Percentiles rank a stretch among this genome's conserved stretches.
These are phyloP conservation scores for Plasmodium vinckei DNA, from an alignment of 169 alveolate genomes.

Conservation along the genomic window DNA sequence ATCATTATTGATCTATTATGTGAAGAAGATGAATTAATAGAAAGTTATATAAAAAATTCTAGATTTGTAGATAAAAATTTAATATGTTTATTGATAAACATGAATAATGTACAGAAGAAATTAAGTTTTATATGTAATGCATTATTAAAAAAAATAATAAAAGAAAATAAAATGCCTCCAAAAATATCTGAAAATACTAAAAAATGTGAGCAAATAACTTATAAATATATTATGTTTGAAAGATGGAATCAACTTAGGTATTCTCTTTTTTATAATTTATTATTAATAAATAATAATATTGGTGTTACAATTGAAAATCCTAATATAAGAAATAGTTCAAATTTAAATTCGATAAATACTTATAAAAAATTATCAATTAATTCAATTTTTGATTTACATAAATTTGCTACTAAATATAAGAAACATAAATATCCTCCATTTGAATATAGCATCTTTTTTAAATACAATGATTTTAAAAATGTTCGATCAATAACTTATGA, in stretches of 20 bases:
- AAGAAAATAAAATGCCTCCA: constrained; percentile 45
- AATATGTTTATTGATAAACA: constrained; percentile 20
- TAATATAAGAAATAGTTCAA: background rate
- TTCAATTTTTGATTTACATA: constrained; percentile 55
- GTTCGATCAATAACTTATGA: background rate
- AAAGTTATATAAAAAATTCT: constrained; percentile 46
- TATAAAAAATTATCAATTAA: constrained; percentile 15
- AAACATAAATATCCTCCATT: constrained; percentile 52
- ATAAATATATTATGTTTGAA: constrained; percentile 65
- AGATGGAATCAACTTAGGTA: constrained; percentile 64
- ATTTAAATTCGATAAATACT: background rate
- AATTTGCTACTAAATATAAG: constrained; percentile 41
- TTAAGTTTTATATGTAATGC: constrained; percentile 46
- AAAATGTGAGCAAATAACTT: constrained; percentile 39
- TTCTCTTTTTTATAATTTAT: constrained; percentile 35
- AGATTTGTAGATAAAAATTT: constrained; percentile 62
- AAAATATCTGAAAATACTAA: constrained; percentile 38
- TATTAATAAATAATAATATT: background rate
- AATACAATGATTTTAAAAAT: constrained; percentile 19
- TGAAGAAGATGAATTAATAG: constrained; percentile 65
- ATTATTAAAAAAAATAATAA: constrained; percentile 31
- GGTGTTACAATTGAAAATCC: background rate
- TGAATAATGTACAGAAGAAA: constrained; percentile 57
- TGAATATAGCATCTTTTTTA: constrained; percentile 57
- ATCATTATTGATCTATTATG: constrained; percentile 61